These are phyloP conservation scores for Debaryomyces fabryi DNA, from an alignment of 1,139 yeast genomes.

Conservation along the genomic window DNA sequence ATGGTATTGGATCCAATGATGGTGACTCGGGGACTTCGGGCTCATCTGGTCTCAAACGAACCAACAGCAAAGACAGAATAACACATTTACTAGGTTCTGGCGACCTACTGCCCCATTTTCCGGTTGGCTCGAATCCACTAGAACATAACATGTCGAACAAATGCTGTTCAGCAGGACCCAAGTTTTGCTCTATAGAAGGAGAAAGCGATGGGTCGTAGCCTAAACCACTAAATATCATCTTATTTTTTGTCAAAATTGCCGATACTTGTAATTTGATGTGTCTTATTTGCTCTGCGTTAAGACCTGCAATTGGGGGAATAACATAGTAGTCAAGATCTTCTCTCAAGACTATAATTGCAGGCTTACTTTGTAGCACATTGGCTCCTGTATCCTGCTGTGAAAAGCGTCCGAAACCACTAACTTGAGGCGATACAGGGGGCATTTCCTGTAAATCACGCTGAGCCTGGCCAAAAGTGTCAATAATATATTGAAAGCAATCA, in stretches of 20 bases:
- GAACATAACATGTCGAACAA: constrained; percentile 92
- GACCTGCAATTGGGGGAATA: constrained; percentile 68
- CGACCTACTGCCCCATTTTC: constrained; percentile 85
- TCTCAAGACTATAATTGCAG: constrained; percentile 87
- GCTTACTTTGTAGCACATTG: constrained; percentile 71
- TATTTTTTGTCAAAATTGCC: constrained; percentile 50
- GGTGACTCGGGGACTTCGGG: constrained; percentile 56
- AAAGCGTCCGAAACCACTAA: constrained; percentile 14
- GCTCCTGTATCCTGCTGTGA: constrained; percentile 30
- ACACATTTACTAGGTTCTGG: constrained; percentile 87
- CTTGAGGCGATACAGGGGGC: constrained; percentile 32
- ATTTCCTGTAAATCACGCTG: constrained; percentile 36
- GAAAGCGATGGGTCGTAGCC: constrained; percentile 40
- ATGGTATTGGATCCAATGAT: constrained; percentile 46
- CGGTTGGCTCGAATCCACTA: constrained; percentile 73
- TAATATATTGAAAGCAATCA: constrained; percentile 78
- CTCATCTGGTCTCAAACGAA: constrained; percentile 52
- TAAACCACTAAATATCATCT: constrained; percentile 75
- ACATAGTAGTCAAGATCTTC: constrained; percentile 95
- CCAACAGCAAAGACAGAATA: constrained; percentile 80
- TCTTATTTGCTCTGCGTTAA: constrained; percentile 55
- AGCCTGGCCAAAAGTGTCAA: constrained; percentile 61
- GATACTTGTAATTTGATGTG: constrained; percentile 71
- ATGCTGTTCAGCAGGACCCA: constrained; percentile 95
- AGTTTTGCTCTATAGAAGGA: constrained; percentile 39